Conservation (phyloP, 2,329 filamentous ascomycete species). For the Ophiostoma ips region DNA sequence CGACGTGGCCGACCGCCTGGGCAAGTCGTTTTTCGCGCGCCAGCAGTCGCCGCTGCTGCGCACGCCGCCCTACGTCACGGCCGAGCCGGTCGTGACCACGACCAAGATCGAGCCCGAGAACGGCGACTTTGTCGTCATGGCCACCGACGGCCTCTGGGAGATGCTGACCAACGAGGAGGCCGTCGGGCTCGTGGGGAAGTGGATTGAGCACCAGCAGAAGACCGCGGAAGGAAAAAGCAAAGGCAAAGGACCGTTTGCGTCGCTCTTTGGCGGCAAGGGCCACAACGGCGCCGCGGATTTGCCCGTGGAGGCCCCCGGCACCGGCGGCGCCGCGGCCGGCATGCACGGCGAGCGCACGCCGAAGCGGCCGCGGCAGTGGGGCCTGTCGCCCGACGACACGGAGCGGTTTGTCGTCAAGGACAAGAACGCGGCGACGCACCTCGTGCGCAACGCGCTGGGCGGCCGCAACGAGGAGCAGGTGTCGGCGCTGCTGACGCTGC, state of each 20-base stretch:
- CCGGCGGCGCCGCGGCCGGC: slow-evolving; percentile 20
- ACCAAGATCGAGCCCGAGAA: slow-evolving; percentile 80
- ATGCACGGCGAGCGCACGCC: slow-evolving; percentile 68
- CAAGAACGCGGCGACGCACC: slow-evolving; percentile 89
- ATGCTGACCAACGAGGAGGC: slow-evolving; percentile 99
- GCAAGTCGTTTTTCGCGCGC: slow-evolving; percentile 75
- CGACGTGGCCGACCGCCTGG: slow-evolving; percentile 71
- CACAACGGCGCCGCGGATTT: slow-evolving; percentile 25
- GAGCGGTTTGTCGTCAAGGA: slow-evolving; percentile 89
- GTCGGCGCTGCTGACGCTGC: slow-evolving; percentile 78
- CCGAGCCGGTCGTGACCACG: slow-evolving; percentile 86
- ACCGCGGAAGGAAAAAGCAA: slow-evolving; percentile 7
- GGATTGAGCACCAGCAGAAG: slow-evolving; percentile 58
- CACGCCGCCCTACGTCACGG: slow-evolving; percentile 93
- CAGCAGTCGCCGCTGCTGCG: slow-evolving; percentile 63
- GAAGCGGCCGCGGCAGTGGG: slow-evolving; percentile 84
- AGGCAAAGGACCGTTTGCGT: slow-evolving; percentile 38
- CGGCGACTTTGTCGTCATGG: slow-evolving; percentile 91
- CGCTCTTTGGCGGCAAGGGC: slow-evolving; percentile 29
- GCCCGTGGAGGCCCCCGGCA: slow-evolving; percentile 54
- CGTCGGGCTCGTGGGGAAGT: slow-evolving; percentile 88
- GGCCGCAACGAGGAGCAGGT: slow-evolving; percentile 90
- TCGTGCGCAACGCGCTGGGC: slow-evolving; percentile 87
- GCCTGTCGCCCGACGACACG: slow-evolving; percentile 56
- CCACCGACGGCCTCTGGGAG: slow-evolving; percentile 95